A percentile compares a stretch with the other conserved stretches of the same genome.
phyloP scores from a whole-genome alignment of 768 basidiomycete species.

The Dictyophora rubrovolvata region DNA sequence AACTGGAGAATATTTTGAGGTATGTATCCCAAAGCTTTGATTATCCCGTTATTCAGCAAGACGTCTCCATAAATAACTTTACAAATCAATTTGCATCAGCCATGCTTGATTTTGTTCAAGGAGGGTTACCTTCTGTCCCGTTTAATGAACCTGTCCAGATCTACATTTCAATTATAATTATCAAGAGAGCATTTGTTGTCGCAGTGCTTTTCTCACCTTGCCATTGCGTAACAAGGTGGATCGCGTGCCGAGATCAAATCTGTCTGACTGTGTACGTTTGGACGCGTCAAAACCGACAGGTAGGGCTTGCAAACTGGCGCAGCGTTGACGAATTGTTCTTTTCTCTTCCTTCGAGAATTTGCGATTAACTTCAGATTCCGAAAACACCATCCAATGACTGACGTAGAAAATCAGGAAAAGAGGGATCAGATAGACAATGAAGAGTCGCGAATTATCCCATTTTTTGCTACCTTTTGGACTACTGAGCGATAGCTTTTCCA shows the following conservation, averaged over 20 bases:
- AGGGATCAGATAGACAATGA: too few species aligned
- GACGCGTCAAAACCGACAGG: constrained; percentile 21
- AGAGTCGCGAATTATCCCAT: too few species aligned
- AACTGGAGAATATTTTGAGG: constrained; percentile 23
- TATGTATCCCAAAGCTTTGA: constrained; percentile 49
- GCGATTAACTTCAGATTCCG: too few species aligned
- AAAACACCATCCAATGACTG: too few species aligned
- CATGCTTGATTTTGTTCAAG: background rate
- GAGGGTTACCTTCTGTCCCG: constrained; percentile 29
- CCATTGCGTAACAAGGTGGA: constrained; percentile 65
- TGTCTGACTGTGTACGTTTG: constrained; percentile 37
- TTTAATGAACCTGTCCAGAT: constrained; percentile 54
- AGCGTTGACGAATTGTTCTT: constrained; percentile 13
- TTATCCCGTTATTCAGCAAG: constrained; percentile 54
- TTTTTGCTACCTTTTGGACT: too few species aligned
- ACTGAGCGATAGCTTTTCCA: too few species aligned
- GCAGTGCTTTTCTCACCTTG: constrained; percentile 32
- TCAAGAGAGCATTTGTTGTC: constrained; percentile 18
- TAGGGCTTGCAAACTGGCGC: constrained; percentile 19
- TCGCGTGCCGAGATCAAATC: constrained; percentile 55
- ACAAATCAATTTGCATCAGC: background rate
- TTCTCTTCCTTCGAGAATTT: background rate
- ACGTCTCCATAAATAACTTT: constrained; percentile 47
- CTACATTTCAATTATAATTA: background rate
- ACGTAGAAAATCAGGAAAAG: too few species aligned